These are phyloP conservation scores for Lolium perenne DNA, from an alignment of 176 grass and related monocot genomes.

Conservation along the genomic window DNA sequence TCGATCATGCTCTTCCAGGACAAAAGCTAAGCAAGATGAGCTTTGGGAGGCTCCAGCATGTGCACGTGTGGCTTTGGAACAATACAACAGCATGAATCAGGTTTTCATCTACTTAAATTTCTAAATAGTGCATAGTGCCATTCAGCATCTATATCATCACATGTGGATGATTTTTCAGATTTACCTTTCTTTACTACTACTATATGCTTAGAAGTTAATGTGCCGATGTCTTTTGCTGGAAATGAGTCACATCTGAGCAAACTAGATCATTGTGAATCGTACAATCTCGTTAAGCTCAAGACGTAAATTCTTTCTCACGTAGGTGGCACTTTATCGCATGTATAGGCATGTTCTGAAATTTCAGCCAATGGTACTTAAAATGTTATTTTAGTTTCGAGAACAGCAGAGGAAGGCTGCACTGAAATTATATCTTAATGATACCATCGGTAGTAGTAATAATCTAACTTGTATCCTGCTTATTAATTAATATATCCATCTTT, in stretches of 20 bases:
- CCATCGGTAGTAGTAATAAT: neutral
- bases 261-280: too few species aligned
- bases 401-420: too few species aligned
- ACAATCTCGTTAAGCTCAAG: too few species aligned
- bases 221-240: neutral
- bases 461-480: too few species aligned
- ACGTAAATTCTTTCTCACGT: too few species aligned
- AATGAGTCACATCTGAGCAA: neutral
- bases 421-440: too few species aligned
- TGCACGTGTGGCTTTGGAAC: neutral
- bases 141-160: neutral
- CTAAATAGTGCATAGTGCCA: neutral
- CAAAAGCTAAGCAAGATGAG: neutral
- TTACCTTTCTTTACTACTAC: neutral
- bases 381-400: too few species aligned
- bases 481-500: too few species aligned
- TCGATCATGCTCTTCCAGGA: neutral
- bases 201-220: neutral
- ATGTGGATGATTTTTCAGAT: neutral
- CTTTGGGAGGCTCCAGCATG: neutral
- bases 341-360: too few species aligned
- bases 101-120: neutral
- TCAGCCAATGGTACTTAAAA: too few species aligned
- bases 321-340: too few species aligned
- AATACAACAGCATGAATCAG: slow-evolving; percentile 2